Base-by-base conservation (phyloP, 140 eudicot species). In the Eryngium alpinum region DNA sequence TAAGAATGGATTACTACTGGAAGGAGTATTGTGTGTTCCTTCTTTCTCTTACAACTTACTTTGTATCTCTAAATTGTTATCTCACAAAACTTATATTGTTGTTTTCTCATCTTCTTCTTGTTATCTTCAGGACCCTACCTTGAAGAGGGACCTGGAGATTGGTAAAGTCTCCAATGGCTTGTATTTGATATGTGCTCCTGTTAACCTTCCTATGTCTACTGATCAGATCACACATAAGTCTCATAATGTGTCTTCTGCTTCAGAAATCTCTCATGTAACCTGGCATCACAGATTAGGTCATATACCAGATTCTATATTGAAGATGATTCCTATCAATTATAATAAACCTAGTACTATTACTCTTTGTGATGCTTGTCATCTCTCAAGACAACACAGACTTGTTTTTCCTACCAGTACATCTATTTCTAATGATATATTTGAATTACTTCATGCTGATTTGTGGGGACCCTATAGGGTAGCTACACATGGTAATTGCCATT, bases 21-120 rank as follows among this genome's bases (percentile, higher is more conserved):
- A 38, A 38, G 46, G 46, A 67, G 83, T 80, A 38, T 12, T 81
- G 1, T 50, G 32, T 81, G 84, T 81, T 13, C 84, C 79, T 3
- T 10, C 29, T 0, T 81, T 81, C 22, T 16, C 53, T 0, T 81
- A 28, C 22, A 81, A 81, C 19, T 27, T 81, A 0, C 5, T 81
- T 0, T 81, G 79, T 16, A 70, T 71, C 0, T 24, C 38, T 0
- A 50, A 70, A 19, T 27, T 81, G 1, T 4, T 22, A 0, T 0
- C 0, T 29, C 29, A 1, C 19, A 21, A n/a, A 14, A 38, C 46
- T 38, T 38, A 38, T 38, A 38, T 4, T 38, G 4, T 38, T 38
- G 46, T 38, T 38, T 38, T 38, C 46, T 7, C 46, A 15, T 81
- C 0, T 9, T 7, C 0, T 44, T 80, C 67, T 5, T 81, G 78